A percentile compares a stretch with the other conserved stretches of the same genome.
Conservation (phyloP, 208 protist species). For the Leishmania tropica region DNA sequence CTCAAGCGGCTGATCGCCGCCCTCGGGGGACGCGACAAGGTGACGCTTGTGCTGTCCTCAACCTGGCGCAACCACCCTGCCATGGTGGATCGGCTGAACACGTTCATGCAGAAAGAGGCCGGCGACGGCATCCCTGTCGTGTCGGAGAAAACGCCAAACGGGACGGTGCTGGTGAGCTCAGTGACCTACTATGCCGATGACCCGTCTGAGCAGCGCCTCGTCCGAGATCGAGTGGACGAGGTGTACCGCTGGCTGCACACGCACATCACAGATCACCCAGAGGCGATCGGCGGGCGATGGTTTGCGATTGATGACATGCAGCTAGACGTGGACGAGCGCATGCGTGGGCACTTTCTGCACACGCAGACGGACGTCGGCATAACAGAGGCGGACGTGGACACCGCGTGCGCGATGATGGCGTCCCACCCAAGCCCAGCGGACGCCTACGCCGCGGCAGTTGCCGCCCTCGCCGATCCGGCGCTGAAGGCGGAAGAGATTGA, state of each 20-base stretch:
- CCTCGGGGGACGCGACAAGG: slow-evolving; percentile 53
- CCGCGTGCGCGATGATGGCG: slow-evolving; percentile 37
- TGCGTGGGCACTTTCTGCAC: slow-evolving; percentile 81
- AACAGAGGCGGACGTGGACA: slow-evolving; percentile 52
- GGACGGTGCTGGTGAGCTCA: slow-evolving; percentile 60
- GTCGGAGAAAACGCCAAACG: slow-evolving; percentile 67
- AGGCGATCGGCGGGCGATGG: slow-evolving; percentile 82
- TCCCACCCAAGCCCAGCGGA: slow-evolving; percentile 35
- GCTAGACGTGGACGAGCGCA: slow-evolving; percentile 79
- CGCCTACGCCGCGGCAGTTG: slow-evolving; percentile 34
- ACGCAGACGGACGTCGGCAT: slow-evolving; percentile 76
- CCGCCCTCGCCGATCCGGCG: slow-evolving; percentile 55
- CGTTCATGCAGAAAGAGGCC: slow-evolving; percentile 45
- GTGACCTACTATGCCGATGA: slow-evolving; percentile 86
- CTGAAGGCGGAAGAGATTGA: slow-evolving; percentile 75
- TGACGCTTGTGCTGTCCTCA: slow-evolving; percentile 83
- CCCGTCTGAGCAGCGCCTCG: slow-evolving; percentile 74
- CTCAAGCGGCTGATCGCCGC: slow-evolving; percentile 47
- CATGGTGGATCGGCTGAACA: slow-evolving; percentile 74
- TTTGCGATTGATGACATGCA: slow-evolving; percentile 91
- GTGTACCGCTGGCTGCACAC: slow-evolving; percentile 76
- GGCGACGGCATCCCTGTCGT: slow-evolving; percentile 50
- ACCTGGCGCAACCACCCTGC: slow-evolving; percentile 81
- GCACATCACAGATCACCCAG: slow-evolving; percentile 70
- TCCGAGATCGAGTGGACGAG: slow-evolving; percentile 86